These are phyloP conservation scores for Euphorbia pulcherrima DNA, from an alignment of 345 rosid species.

Conservation along the genomic window DNA sequence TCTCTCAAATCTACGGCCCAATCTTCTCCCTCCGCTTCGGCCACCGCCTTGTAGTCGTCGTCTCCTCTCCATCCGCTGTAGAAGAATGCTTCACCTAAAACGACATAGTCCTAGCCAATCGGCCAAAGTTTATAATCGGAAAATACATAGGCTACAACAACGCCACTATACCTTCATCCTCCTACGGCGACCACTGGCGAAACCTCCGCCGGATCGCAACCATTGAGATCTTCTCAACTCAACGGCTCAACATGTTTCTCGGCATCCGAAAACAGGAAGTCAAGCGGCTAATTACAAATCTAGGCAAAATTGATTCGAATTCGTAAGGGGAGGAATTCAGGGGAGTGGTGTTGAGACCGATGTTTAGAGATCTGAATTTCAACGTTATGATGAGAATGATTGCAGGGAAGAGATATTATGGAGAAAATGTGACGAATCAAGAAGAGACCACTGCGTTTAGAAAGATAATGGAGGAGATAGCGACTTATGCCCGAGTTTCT, in stretches of 20 bases:
- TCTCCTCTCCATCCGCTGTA: conserved; percentile 27
- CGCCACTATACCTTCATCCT: neutral
- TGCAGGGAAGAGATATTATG: conserved; percentile 10
- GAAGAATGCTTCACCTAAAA: conserved; percentile 11
- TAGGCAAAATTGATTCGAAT: neutral
- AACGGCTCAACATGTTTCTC: neutral
- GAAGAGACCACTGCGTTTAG: conserved; percentile 6
- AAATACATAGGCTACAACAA: conserved; percentile 8
- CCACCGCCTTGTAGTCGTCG: conserved; percentile 9
- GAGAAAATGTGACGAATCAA: neutral
- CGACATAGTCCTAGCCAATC: conserved; percentile 15
- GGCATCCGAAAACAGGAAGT: conserved; percentile 8
- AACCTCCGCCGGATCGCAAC: conserved; percentile 4
- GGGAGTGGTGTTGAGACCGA: neutral
- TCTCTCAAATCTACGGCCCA: conserved; percentile 37
- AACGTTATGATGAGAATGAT: conserved; percentile 16
- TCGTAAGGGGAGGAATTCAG: conserved; percentile 2
- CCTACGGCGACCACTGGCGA: conserved; percentile 16
- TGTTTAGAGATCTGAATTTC: neutral
- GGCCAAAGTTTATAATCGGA: neutral
- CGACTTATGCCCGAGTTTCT: conserved; percentile 22
- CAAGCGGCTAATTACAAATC: neutral
- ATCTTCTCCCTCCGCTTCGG: conserved; percentile 29
- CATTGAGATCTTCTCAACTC: conserved; percentile 17
- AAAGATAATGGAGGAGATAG: conserved; percentile 33